Percentiles rank a stretch among this genome's conserved stretches.
phyloP scores from a whole-genome alignment of 352 stramenopile genomes.

The Aphanomyces invadans region DNA sequence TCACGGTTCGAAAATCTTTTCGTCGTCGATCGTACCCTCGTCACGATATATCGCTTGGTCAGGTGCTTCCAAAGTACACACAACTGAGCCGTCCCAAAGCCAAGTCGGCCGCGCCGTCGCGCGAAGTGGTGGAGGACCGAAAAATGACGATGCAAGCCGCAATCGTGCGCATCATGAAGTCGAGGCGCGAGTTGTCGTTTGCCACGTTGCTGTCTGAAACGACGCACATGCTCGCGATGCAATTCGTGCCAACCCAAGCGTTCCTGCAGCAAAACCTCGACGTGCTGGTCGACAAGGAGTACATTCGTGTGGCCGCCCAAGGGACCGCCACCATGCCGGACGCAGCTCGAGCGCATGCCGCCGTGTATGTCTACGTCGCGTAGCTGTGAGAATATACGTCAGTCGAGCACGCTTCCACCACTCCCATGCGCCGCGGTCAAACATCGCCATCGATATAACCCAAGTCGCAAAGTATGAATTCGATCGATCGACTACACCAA shows the following conservation, averaged over 20 bases:
- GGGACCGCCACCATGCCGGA: not conserved
- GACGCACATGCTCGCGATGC: conserved; percentile 56
- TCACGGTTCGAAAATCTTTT: conserved; percentile 14
- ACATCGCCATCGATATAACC: no score
- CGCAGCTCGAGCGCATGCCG: not conserved
- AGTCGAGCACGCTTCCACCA: no score
- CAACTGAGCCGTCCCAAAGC: conserved; percentile 35
- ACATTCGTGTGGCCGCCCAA: conserved; percentile 31
- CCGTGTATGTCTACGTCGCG: conserved; percentile 7
- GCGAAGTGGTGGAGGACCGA: conserved; percentile 79
- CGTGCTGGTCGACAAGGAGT: conserved; percentile 81
- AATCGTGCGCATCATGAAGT: conserved; percentile 79
- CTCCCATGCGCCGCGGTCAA: no score
- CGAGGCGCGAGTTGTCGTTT: conserved; percentile 62
- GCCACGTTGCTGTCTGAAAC: conserved; percentile 56
- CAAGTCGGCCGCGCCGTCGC: conserved; percentile 28
- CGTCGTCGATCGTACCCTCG: not conserved
- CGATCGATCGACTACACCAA: not conserved
- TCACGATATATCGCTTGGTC: not conserved
- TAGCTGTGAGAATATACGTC: not conserved
- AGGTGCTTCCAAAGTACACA: not conserved
- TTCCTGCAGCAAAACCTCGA: conserved; percentile 74
- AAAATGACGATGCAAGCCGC: conserved; percentile 81
- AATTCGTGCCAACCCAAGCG: conserved; percentile 56
- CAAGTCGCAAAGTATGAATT: no score